These are phyloP conservation scores for Bolboschoenus planiculmis DNA, from an alignment of 176 grass and related monocot genomes.

Conservation along the genomic window DNA sequence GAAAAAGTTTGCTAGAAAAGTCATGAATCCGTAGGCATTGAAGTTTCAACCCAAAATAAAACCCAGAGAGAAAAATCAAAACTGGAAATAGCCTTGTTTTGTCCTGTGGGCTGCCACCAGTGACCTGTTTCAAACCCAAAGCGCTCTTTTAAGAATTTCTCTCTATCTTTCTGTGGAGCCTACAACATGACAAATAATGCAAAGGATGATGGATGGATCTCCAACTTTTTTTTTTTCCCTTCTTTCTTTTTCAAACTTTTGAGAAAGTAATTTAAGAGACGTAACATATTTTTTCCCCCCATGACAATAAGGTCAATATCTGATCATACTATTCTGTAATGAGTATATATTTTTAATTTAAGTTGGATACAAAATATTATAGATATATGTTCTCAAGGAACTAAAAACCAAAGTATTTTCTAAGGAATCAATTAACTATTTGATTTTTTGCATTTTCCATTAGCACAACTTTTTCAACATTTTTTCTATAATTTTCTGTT, in stretches of 20 bases:
- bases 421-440: background rate
- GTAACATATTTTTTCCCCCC: background rate
- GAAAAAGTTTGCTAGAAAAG: background rate
- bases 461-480: too few species aligned
- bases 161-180: background rate
- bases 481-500: background rate
- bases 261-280: background rate
- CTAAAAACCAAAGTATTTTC: background rate
- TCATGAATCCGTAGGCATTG: background rate
- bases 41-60: constrained; percentile 17
- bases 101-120: constrained; percentile 13
- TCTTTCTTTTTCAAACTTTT: background rate
- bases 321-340: background rate
- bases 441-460: background rate
- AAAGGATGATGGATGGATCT: background rate
- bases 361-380: background rate
- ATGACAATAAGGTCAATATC: background rate
- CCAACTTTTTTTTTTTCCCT: background rate
- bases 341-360: background rate
- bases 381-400: background rate
- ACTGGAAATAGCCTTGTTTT: constrained; percentile 11
- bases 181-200: background rate
- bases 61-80: constrained; percentile 9
- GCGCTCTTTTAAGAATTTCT: background rate
- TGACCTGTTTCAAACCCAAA: background rate